phyloP scores from a whole-genome alignment of 192 early-diverging fungal genomes.

The Lobosporangium transversale region DNA sequence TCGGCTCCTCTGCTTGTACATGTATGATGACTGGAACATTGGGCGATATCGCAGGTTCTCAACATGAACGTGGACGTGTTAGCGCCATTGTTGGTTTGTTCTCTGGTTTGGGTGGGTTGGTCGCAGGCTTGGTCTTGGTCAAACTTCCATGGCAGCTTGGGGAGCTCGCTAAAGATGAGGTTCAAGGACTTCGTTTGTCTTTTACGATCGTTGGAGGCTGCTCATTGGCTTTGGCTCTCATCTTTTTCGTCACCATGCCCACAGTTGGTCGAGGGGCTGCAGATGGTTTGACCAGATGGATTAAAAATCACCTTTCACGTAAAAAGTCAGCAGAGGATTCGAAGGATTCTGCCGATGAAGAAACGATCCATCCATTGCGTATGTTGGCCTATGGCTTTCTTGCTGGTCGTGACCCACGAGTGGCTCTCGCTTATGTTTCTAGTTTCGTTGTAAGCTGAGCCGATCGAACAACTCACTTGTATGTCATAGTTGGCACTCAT shows the following conservation, averaged over 20 bases:
- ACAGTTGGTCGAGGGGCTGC: constrained; percentile 7
- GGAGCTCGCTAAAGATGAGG: neutral
- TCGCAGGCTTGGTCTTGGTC: constrained; percentile 58
- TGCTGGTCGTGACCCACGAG: constrained; percentile 65
- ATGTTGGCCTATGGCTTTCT: constrained; percentile 62
- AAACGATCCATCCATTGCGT: constrained; percentile 17
- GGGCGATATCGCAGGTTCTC: constrained; percentile 62
- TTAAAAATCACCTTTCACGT: neutral
- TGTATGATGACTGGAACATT: constrained; percentile 77
- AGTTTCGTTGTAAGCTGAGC: constrained; percentile 66
- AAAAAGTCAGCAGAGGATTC: too few species aligned
- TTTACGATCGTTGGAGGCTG: constrained; percentile 50
- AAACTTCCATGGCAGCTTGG: constrained; percentile 40
- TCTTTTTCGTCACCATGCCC: constrained; percentile 50
- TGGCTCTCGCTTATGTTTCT: constrained; percentile 70
- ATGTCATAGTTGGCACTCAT: too few species aligned
- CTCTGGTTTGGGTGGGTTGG: constrained; percentile 71
- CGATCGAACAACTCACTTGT: too few species aligned
- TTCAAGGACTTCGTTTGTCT: constrained; percentile 32
- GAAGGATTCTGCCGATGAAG: too few species aligned
- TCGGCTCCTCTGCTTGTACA: constrained; percentile 68
- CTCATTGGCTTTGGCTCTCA: constrained; percentile 26
- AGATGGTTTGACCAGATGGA: neutral
- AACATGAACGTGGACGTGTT: constrained; percentile 56
- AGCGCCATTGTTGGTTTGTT: constrained; percentile 69